Evolutionary conservation across 169 alveolate species (phyloP), one percentile per base, ranked within the genome.

Genomic region (Eimeria acervulina): DNA sequence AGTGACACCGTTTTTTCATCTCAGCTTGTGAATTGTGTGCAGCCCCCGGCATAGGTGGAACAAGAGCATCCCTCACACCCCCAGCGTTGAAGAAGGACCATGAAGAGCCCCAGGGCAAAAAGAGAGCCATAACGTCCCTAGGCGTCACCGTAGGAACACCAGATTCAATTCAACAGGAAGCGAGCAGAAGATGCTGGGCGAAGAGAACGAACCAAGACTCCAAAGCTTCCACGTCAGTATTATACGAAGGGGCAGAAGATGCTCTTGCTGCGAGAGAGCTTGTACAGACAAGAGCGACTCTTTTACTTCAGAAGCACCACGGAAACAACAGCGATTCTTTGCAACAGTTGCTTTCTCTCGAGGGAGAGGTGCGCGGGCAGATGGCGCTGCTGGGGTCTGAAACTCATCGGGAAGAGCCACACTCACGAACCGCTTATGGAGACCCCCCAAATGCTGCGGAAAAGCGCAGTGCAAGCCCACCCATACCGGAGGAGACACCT

Each of bases 1-100:
- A 10, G n/a, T 44, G 68, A 78, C 23, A 28, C 19, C n/a, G 88
- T n/a, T 78, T 17, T 13, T 44, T n/a, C n/a, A 63, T 3, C 2
- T 26, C 63, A 78, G 0, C 12, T 12, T 78, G 70, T 84, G 92
- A 10, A 10, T 40, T 61, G 92, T 55, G 92, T 33, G 92, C 92
- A 84, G 92, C 92, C 19, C 92, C 92, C 28, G 92, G 92, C n/a
- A 47, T 84, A 31, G 92, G 92, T 19, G 92, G 92, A 26, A 55
- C 55, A 33, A 28, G 38, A 28, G 42, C 13, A 23, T 78, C 63
- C 2, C 13, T 47, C 66, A 42, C 68, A 63, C 28, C n/a, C 5
- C 8, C 38, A 2, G n/a, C 15, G 13, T 13, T 42, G 15, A 63
- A 78, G 42, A 78, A 78, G 88, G 40, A 78, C 42, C 40, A 44